Evolutionary conservation across 768 basidiomycete genomes (phyloP).

Genomic region (Wakefieldia striispora): DNA sequence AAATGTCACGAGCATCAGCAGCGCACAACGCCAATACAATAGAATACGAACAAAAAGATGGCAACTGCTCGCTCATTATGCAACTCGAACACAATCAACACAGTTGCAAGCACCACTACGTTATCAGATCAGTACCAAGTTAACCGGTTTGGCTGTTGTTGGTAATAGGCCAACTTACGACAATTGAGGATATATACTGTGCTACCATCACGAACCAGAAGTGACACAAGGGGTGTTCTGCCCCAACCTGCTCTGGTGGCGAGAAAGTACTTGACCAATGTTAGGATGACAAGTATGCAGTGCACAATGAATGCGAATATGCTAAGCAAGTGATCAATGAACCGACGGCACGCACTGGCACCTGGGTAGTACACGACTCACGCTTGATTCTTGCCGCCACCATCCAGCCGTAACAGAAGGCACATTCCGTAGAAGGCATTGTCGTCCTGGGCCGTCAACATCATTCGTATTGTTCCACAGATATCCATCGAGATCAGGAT

Average conservation of each 20-base stretch:
- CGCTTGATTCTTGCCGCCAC: constrained; percentile 6
- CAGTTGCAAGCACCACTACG: neutral
- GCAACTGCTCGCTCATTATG: neutral
- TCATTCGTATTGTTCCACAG: neutral
- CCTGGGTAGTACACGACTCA: neutral
- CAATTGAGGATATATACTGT: constrained; percentile 3
- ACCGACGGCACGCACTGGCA: neutral
- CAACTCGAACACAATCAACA: neutral
- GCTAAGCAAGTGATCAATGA: constrained; percentile 1
- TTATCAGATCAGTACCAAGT: neutral
- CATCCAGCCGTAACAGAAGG: neutral
- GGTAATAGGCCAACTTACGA: constrained; percentile 9
- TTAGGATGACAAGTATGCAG: constrained; percentile 15
- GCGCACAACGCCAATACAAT: neutral
- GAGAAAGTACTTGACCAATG: constrained; percentile 18
- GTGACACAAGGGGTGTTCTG: constrained; percentile 18
- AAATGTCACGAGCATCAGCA: neutral
- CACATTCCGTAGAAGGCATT: constrained; percentile 2
- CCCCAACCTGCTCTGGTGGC: constrained; percentile 15
- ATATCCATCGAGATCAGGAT: constrained; percentile 7
- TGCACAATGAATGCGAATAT: constrained; percentile 14
- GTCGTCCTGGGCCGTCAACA: neutral
- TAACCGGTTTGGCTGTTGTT: neutral
- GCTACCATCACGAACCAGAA: constrained; percentile 19
- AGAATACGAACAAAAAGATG: constrained; percentile 5